Conservation (phyloP, 2,329 filamentous ascomycete genomes). For the Mollisia scopiformis region DNA sequence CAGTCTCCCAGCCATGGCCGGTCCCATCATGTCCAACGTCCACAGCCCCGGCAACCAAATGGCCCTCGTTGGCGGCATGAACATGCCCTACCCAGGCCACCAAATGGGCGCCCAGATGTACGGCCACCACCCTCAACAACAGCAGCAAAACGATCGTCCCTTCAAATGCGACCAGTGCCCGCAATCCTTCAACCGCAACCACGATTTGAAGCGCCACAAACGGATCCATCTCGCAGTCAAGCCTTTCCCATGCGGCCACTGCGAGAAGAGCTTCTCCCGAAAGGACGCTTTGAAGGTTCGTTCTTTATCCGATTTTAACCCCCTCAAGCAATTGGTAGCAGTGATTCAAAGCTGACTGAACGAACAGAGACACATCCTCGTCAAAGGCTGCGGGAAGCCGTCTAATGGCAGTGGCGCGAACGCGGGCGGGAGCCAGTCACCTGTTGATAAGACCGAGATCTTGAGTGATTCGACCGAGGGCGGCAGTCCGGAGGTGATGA, state of each 20-base stretch:
- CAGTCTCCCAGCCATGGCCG: conserved; percentile 63
- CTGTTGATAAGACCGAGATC: conserved; percentile 33
- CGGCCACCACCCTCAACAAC: conserved; percentile 54
- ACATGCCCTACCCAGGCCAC: conserved; percentile 56
- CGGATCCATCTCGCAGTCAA: conserved; percentile 94
- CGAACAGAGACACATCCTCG: conserved; percentile 64
- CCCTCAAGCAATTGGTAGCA: conserved; percentile 19
- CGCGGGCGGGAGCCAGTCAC: conserved; percentile 30
- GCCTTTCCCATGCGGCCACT: conserved; percentile 88
- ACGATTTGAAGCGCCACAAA: conserved; percentile 95
- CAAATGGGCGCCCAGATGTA: conserved; percentile 57
- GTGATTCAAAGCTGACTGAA: conserved; percentile 31
- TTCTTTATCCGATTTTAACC: conserved; percentile 31
- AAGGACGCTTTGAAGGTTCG: conserved; percentile 96
- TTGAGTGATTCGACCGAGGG: conserved; percentile 36
- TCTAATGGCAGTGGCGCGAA: conserved; percentile 22
- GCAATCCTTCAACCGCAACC: conserved; percentile 94
- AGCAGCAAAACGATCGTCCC: conserved; percentile 74
- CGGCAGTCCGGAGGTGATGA: conserved; percentile 29
- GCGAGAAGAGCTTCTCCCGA: conserved; percentile 94
- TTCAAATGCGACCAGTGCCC: conserved; percentile 94
- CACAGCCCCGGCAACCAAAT: conserved; percentile 74
- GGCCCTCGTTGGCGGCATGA: conserved; percentile 62
- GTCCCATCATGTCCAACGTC: conserved; percentile 77
- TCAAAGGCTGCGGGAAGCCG: conserved; percentile 62